Conservation (phyloP, 306 rosid genomes). For the Trifolium fragiferum region DNA sequence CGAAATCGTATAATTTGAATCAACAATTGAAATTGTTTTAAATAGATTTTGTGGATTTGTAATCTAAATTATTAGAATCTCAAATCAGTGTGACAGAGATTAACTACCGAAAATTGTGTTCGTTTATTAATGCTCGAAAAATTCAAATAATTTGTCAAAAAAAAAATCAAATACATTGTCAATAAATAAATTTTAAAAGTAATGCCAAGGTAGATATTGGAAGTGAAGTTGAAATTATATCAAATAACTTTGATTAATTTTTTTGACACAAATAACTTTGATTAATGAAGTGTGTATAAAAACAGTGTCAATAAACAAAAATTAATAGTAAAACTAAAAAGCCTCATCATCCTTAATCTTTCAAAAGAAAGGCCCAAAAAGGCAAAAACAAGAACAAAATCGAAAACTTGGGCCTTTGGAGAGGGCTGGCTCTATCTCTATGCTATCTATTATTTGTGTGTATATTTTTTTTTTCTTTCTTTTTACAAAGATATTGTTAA, state of each 20-base stretch:
- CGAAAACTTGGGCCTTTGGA: constrained; percentile 64
- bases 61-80: no score
- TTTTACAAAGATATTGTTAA: constrained; percentile 42
- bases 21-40: no score
- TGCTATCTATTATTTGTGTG: constrained; percentile 41
- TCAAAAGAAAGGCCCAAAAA: constrained; percentile 66
- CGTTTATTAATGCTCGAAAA: neutral
- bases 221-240: constrained; percentile 35
- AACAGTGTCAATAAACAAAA: neutral
- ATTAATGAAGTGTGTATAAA: constrained; percentile 43
- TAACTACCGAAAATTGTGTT: no score
- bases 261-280: constrained; percentile 25
- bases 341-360: constrained; percentile 73
- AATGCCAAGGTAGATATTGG: neutral
- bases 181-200: neutral
- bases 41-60: no score
- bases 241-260: constrained; percentile 33
- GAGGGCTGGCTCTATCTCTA: constrained; percentile 65
- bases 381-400: constrained; percentile 40
- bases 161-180: neutral
- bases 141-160: neutral
- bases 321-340: neutral
- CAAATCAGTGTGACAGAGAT: no score
- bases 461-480: neutral
- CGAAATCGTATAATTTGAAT: no score